phyloP scores from a whole-genome alignment of 768 basidiomycete species.

The Podaxis carcinomalis region DNA sequence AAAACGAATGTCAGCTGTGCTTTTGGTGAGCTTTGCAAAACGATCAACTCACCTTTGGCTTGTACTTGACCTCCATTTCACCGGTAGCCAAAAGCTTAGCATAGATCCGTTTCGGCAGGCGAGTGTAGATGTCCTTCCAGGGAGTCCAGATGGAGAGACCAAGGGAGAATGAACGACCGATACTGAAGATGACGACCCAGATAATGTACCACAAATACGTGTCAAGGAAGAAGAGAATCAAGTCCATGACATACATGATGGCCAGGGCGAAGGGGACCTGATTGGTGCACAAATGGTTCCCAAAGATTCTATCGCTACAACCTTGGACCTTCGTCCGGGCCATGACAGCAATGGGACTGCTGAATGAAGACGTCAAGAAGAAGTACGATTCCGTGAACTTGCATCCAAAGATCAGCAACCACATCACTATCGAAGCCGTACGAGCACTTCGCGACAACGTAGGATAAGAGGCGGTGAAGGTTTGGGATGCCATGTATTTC shows the following conservation, averaged over 20 bases:
- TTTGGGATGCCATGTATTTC: constrained; percentile 98
- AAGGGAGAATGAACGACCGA: constrained; percentile 84
- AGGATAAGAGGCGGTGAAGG: constrained; percentile 98
- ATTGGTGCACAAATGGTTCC: constrained; percentile 76
- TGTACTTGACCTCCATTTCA: constrained; percentile 99
- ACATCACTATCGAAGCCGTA: constrained; percentile 78
- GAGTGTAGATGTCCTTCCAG: constrained; percentile 95
- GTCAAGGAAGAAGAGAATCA: constrained; percentile 97
- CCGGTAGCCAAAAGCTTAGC: constrained; percentile 93
- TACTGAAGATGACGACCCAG: constrained; percentile 94
- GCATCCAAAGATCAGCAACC: constrained; percentile 93
- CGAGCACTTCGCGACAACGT: constrained; percentile 68
- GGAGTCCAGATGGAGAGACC: constrained; percentile 99
- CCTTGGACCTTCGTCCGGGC: constrained; percentile 90
- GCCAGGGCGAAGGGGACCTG: constrained; percentile 93
- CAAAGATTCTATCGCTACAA: constrained; percentile 84
- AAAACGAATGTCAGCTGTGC: background rate
- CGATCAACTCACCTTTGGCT: constrained; percentile 61
- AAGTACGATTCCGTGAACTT: constrained; percentile 98
- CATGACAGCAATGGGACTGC: constrained; percentile 95
- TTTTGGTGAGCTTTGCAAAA: background rate
- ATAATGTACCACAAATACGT: constrained; percentile 99
- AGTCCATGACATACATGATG: constrained; percentile 99
- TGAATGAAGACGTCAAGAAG: constrained; percentile 97
- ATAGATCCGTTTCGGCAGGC: constrained; percentile 96